Evolutionary conservation across 108 stramenopile genomes (phyloP).

Genomic region (Cyclotella cryptica): DNA sequence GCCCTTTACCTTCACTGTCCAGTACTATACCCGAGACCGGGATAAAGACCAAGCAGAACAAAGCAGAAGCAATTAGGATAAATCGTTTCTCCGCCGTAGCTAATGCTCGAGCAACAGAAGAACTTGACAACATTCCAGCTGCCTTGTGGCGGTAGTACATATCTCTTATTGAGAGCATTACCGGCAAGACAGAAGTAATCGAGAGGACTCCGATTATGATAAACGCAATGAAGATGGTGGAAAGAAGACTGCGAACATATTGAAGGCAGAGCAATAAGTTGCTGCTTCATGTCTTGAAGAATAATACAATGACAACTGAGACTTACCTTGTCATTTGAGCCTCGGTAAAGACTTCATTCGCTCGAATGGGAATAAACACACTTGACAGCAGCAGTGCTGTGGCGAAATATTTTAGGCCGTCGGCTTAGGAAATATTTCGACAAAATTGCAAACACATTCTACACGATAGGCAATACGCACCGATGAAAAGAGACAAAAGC

Average conservation of each 20-base stretch:
- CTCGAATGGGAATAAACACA: conserved; percentile 23
- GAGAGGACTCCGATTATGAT: conserved; percentile 56
- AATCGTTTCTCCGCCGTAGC: conserved; percentile 55
- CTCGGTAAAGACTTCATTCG: conserved; percentile 6
- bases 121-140: conserved; percentile 47
- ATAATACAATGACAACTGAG: too few relatives aligned
- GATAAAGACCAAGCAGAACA: conserved; percentile 39
- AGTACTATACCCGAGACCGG: conserved; percentile 31
- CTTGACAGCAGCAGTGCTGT: conserved; percentile 15
- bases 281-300: too few relatives aligned
- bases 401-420: too few relatives aligned
- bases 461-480: neutral
- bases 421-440: neutral
- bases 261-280: too few relatives aligned
- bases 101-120: conserved; percentile 45
- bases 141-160: conserved; percentile 64
- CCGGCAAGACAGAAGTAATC: conserved; percentile 55
- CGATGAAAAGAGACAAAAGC: conserved; percentile 14
- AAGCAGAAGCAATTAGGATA: conserved; percentile 31
- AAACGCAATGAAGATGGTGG: conserved; percentile 60
- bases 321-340: conserved; percentile 19
- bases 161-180: conserved; percentile 57
- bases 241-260: too few relatives aligned
- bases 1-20: neutral
- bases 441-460: neutral